A percentile compares a stretch with the other conserved stretches of the same genome.
Conservation (phyloP, 805 yeast genomes). For the Sugiyamaella americana region DNA sequence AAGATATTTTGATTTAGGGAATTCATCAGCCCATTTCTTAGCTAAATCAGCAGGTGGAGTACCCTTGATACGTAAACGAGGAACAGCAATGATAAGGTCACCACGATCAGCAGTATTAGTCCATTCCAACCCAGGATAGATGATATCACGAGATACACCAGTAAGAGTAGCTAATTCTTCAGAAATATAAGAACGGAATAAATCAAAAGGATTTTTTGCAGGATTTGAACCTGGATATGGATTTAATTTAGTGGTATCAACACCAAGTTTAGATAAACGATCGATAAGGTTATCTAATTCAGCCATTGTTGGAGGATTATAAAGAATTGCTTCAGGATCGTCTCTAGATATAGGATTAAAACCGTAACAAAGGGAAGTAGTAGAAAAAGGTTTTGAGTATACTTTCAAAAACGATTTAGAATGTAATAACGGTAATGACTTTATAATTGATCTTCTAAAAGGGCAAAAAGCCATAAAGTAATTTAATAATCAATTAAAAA, state of each 20-base stretch:
- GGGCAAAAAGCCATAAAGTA: too few relatives aligned
- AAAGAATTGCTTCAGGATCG: background rate
- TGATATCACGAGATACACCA: slow-evolving; percentile 60
- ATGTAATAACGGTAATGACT: too few relatives aligned
- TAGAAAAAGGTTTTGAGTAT: too few relatives aligned
- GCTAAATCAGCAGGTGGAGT: slow-evolving; percentile 77
- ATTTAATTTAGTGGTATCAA: slow-evolving; percentile 16
- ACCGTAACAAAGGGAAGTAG: background rate
- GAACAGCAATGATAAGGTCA: slow-evolving; percentile 86
- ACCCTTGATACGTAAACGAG: slow-evolving; percentile 78
- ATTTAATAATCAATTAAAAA: too few relatives aligned
- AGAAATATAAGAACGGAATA: slow-evolving; percentile 84
- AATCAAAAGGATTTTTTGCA: slow-evolving; percentile 72
- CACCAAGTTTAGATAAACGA: slow-evolving; percentile 16
- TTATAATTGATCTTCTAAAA: too few relatives aligned
- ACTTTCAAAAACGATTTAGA: too few relatives aligned
- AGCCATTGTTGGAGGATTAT: slow-evolving; percentile 17
- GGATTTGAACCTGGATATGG: slow-evolving; percentile 56
- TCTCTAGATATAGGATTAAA: slow-evolving; percentile 9
- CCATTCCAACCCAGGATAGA: slow-evolving; percentile 83
- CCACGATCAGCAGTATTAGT: slow-evolving; percentile 84
- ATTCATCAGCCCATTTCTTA: slow-evolving; percentile 66
- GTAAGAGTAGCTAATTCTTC: slow-evolving; percentile 67
- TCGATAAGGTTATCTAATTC: slow-evolving; percentile 12
- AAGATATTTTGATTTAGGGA: slow-evolving; percentile 67